Evolutionary conservation across 208 protist species (phyloP).

Genomic region (Trypanosoma cruzi): DNA sequence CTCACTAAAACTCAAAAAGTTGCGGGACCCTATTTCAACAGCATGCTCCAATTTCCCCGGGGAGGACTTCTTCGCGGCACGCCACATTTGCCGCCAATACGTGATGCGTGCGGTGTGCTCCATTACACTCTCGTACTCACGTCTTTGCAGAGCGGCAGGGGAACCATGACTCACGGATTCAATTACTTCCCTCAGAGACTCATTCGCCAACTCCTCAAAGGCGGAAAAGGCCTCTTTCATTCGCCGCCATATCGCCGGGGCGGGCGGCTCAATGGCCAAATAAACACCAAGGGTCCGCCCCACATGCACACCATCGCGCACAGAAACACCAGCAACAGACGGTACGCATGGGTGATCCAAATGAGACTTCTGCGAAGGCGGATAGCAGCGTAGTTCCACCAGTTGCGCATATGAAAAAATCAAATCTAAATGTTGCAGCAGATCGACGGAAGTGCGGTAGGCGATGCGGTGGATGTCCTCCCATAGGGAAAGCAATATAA

Average conservation of each 20-base stretch:
- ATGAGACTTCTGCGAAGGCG: background rate
- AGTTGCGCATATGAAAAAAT: constrained; percentile 27
- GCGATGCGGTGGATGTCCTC: constrained; percentile 33
- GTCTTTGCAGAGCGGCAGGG: background rate
- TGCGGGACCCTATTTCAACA: constrained; percentile 24
- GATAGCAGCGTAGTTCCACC: constrained; percentile 31
- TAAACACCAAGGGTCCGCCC: constrained; percentile 32
- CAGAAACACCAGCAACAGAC: background rate
- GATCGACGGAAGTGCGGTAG: constrained; percentile 30
- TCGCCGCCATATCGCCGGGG: constrained; percentile 23
- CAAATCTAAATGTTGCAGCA: constrained; percentile 28
- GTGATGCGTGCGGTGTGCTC: constrained; percentile 10
- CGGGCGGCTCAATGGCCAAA: constrained; percentile 30
- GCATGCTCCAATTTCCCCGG: background rate
- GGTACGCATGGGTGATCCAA: constrained; percentile 13
- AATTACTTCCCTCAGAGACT: background rate
- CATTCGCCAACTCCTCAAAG: background rate
- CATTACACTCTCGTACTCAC: constrained; percentile 5
- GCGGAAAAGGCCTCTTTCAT: constrained; percentile 1
- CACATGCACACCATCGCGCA: background rate
- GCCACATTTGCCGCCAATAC: constrained; percentile 12
- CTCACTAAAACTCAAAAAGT: background rate
- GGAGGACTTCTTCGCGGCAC: background rate
- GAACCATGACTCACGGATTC: background rate
- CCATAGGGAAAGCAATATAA: constrained; percentile 39